Percentiles rank a stretch among this genome's conserved stretches.
These are phyloP conservation scores for Phytomonas francai DNA, from an alignment of 208 protist genomes.

Conservation along the genomic window DNA sequence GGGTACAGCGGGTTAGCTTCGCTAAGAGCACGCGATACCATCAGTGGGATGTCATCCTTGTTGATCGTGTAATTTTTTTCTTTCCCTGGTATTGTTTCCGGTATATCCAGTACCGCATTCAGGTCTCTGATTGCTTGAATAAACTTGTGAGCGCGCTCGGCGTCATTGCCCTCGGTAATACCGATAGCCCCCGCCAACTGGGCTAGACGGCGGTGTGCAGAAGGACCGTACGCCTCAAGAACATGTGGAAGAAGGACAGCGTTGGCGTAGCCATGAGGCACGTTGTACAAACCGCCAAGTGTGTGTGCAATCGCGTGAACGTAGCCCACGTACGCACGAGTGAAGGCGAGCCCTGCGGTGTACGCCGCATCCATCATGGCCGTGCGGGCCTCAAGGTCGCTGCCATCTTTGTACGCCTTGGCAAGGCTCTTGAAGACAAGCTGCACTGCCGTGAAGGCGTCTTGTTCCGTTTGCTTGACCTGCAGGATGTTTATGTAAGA, in stretches of 20 bases:
- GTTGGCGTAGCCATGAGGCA: constrained; percentile 81
- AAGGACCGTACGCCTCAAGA: constrained; percentile 42
- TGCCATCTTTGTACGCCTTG: constrained; percentile 34
- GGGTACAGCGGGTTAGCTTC: constrained; percentile 60
- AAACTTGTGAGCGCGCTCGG: constrained; percentile 35
- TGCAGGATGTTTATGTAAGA: constrained; percentile 54
- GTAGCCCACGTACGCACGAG: constrained; percentile 80
- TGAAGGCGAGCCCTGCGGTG: constrained; percentile 80
- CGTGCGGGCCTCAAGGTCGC: constrained; percentile 38
- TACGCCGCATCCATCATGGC: constrained; percentile 71
- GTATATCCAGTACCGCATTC: constrained; percentile 38
- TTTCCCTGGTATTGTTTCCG: constrained; percentile 19
- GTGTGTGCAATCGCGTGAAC: constrained; percentile 76
- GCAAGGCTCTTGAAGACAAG: constrained; percentile 52
- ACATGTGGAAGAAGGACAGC: constrained; percentile 66
- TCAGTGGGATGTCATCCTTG: constrained; percentile 29
- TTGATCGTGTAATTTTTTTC: constrained; percentile 23
- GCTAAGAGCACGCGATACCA: constrained; percentile 27
- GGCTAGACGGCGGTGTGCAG: constrained; percentile 26
- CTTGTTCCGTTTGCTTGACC: constrained; percentile 27
- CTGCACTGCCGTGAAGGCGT: constrained; percentile 32
- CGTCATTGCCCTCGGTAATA: constrained; percentile 18
- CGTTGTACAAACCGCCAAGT: constrained; percentile 63
- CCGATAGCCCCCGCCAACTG: constrained; percentile 24
- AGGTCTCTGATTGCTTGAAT: constrained; percentile 36